These are phyloP conservation scores for Metschnikowia picachoensis DNA, from an alignment of 805 yeast species.

Conservation along the genomic window DNA sequence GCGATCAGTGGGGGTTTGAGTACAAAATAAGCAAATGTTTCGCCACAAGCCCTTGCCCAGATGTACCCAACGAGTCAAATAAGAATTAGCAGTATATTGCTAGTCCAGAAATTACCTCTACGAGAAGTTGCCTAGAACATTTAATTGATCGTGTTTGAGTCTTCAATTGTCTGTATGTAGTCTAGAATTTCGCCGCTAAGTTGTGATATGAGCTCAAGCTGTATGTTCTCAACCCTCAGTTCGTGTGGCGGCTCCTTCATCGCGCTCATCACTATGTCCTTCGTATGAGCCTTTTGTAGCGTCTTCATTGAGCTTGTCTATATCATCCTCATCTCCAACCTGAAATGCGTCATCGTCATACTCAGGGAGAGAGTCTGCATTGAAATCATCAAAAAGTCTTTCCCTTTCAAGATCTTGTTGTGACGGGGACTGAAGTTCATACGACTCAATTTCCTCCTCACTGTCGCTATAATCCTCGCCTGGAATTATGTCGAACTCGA, in stretches of 20 bases:
- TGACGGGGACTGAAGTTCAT: constrained; percentile 27
- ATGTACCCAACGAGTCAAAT: no score
- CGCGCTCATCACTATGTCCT: constrained; percentile 1
- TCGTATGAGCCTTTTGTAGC: constrained; percentile 1
- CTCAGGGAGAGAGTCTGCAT: constrained; percentile 35
- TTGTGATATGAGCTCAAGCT: no score
- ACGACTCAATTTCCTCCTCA: constrained; percentile 34
- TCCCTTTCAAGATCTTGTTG: constrained; percentile 36
- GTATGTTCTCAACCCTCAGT: no score
- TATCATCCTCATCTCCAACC: constrained; percentile 36
- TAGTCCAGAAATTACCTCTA: no score
- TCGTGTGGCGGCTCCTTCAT: no score
- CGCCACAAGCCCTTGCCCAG: no score
- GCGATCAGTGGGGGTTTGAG: no score
- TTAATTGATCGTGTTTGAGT: no score
- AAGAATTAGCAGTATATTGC: no score
- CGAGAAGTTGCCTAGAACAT: background rate
- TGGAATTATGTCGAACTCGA: constrained; percentile 74
- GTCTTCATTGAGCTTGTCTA: constrained; percentile 3
- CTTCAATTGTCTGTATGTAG: no score
- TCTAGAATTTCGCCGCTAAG: no score
- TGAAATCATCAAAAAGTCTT: constrained; percentile 38
- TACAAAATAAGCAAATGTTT: no score
- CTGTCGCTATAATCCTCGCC: constrained; percentile 53
- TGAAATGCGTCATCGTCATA: constrained; percentile 39